Conservation (phyloP, 2,329 filamentous ascomycete species). For the Cadophora malorum region DNA sequence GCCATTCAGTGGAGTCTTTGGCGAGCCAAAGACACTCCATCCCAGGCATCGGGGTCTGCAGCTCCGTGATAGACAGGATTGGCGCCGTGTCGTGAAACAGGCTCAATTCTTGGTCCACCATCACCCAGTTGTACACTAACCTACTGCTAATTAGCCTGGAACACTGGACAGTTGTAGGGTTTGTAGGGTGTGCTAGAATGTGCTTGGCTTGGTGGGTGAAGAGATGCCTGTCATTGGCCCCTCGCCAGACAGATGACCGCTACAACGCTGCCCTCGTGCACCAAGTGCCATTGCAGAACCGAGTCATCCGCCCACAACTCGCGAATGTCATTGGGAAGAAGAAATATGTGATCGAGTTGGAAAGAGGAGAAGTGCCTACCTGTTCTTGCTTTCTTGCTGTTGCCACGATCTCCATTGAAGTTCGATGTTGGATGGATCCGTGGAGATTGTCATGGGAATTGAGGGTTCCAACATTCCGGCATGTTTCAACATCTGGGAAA, state of each 20-base stretch:
- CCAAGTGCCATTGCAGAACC: neutral
- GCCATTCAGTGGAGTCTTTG: conserved; percentile 64
- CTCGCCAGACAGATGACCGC: conserved; percentile 16
- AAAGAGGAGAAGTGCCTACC: conserved; percentile 50
- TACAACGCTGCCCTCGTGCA: neutral
- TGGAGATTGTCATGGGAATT: conserved; percentile 50
- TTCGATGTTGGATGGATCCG: conserved; percentile 52
- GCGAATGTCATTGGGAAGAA: neutral
- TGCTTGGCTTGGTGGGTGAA: neutral
- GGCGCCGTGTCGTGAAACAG: conserved; percentile 69
- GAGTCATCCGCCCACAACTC: neutral
- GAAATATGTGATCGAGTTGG: neutral
- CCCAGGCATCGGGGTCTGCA: conserved; percentile 67
- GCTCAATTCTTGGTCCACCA: conserved; percentile 75
- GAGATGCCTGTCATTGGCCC: conserved; percentile 6
- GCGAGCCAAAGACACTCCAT: conserved; percentile 69
- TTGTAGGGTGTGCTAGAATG: neutral
- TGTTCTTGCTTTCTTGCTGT: conserved; percentile 66
- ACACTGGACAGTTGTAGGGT: neutral
- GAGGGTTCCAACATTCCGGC: conserved; percentile 68
- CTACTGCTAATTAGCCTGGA: conserved; percentile 48
- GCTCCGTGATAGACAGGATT: conserved; percentile 68
- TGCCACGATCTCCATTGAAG: conserved; percentile 69
- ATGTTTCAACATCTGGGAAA: conserved; percentile 67
- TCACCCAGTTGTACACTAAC: conserved; percentile 77